Evolutionary conservation across 495 filamentous ascomycete species (phyloP).

Genomic region (Aspergillus baeticus): DNA sequence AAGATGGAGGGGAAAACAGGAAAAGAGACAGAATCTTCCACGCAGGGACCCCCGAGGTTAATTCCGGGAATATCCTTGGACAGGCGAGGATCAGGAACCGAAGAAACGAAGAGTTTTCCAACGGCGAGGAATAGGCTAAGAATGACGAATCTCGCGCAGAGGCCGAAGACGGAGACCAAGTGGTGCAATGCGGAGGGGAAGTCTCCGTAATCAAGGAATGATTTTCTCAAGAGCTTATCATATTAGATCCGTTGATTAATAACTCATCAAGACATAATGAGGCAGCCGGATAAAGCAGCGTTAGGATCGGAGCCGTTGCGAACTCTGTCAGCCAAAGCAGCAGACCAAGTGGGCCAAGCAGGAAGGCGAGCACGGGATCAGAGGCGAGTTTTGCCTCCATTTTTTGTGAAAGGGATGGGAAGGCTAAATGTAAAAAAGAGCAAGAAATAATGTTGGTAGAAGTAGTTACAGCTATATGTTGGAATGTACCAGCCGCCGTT

Average conservation of each 20-base stretch:
- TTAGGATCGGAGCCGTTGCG: constrained; percentile 6
- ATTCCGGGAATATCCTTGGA: background rate
- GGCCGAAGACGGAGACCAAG: background rate
- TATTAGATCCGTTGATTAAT: constrained; percentile 2
- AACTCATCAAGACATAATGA: constrained; percentile 3
- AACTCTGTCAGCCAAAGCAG: background rate
- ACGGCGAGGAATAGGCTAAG: background rate
- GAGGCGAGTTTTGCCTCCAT: constrained; percentile 7
- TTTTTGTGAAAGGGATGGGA: background rate
- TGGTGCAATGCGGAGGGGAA: background rate
- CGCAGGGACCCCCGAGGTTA: background rate
- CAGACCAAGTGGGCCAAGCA: constrained; percentile 18
- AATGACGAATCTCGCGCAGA: background rate
- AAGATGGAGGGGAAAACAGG: background rate
- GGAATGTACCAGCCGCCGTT: background rate
- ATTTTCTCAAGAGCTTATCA: background rate
- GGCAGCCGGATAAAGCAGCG: background rate
- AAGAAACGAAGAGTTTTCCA: background rate
- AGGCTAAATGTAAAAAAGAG: background rate
- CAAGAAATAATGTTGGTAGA: background rate
- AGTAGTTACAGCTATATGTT: background rate
- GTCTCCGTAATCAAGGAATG: background rate
- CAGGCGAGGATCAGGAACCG: background rate
- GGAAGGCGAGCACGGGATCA: constrained; percentile 15
- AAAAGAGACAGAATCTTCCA: background rate